phyloP scores from a whole-genome alignment of 495 filamentous ascomycete genomes.

The Penicillium riverlandense region DNA sequence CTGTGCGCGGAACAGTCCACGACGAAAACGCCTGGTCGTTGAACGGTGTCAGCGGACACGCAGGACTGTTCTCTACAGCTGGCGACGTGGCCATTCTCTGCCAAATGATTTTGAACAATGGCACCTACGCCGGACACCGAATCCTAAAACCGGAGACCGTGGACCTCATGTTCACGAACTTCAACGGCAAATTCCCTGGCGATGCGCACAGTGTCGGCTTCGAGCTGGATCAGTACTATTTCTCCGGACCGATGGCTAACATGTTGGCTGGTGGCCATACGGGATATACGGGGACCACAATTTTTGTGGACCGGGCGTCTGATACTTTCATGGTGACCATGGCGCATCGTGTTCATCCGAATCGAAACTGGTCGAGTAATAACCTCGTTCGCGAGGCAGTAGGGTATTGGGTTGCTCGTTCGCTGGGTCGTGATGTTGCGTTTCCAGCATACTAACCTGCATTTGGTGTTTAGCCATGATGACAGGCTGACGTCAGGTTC shows the following conservation, averaged over 20 bases:
- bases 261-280: conserved; percentile 16
- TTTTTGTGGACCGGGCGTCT: conserved; percentile 14
- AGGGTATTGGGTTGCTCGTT: conserved; percentile 18
- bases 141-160: conserved; percentile 14
- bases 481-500: neutral
- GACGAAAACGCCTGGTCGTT: conserved; percentile 24
- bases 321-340: conserved; percentile 17
- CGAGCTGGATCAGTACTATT: conserved; percentile 21
- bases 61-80: conserved; percentile 18
- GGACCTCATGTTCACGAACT: conserved; percentile 19
- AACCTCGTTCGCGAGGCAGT: conserved; percentile 18
- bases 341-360: conserved; percentile 17
- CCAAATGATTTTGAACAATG: conserved; percentile 25
- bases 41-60: conserved; percentile 17
- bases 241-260: conserved; percentile 18
- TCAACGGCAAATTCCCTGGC: conserved; percentile 16
- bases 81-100: conserved; percentile 16
- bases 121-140: conserved; percentile 14
- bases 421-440: conserved; percentile 13
- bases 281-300: conserved; percentile 18
- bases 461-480: conserved; percentile 10
- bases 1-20: conserved; percentile 21
- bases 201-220: conserved; percentile 17
- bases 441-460: conserved; percentile 10
- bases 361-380: conserved; percentile 17